Base-by-base conservation (phyloP, 768 basidiomycete genomes). In the Amanita jacksonii region DNA sequence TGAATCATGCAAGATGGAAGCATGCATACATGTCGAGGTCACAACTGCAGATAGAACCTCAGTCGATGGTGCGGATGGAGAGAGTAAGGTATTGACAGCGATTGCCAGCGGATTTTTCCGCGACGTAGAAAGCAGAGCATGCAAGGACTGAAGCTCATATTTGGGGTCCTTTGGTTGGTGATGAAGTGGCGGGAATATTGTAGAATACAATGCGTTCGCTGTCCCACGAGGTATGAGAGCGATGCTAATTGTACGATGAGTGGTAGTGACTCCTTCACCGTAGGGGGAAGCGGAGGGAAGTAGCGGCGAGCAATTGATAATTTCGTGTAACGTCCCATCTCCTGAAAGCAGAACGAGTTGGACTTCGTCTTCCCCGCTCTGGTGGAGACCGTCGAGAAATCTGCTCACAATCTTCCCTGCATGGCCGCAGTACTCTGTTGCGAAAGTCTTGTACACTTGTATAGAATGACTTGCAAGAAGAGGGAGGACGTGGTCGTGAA, bases 251-350 rank as follows among this genome's bases (percentile, higher is more conserved):
- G 54, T 55, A 27, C 51, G 52, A 19, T 52, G 47, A 12, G 27
- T 16, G 15, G 12, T 20, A 23, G 27, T 19, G 25, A 20, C 31
- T 16, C 15, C 24, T 28, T 16, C 43, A 8, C 31, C 16, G 13
- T 28, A 3, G 18, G 28, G 25, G 30, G 8, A 4, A 47, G 43
- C 3, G 45, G 38, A 53, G 51, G 18, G 56, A 54, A n/a, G n/a
- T n/a, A n/a, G n/a, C 28, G 67, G 60, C 25, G 88, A 56, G 8
- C 69, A 69, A 49, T 83, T 85, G 56, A 92, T 69, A 49, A 94
- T 75, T 53, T 98, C 92, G 58, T 94, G 88, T 30, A 91, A 67
- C 1, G 92, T 96, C 13, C 93, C 93, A 60, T 98, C 93, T 6
- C 93, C 93, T 4, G 92, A 90, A 12, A 73, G 76, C 19, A 91